Evolutionary conservation across 169 alveolate genomes (phyloP).

Genomic region (Plasmodium blacklocki): DNA sequence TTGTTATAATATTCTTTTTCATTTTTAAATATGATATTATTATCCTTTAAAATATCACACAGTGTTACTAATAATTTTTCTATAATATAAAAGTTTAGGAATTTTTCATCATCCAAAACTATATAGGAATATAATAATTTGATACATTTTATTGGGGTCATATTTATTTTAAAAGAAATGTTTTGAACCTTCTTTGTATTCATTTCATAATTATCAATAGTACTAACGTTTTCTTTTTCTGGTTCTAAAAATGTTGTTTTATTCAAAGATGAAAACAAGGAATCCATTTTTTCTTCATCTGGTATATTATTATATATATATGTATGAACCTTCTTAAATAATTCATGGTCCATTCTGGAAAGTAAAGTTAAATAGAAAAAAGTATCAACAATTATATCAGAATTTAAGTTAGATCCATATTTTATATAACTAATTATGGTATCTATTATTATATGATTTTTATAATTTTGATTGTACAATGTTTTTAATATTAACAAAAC

Average conservation of each 20-base stretch:
- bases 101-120: slow-evolving; percentile 49
- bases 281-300: too few relatives aligned
- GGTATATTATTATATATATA: neutral
- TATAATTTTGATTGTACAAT: slow-evolving; percentile 33
- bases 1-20: neutral
- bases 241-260: neutral
- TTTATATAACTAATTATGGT: slow-evolving; percentile 21
- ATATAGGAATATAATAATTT: slow-evolving; percentile 37
- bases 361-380: slow-evolving; percentile 25
- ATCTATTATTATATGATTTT: slow-evolving; percentile 43
- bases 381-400: slow-evolving; percentile 28
- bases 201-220: neutral
- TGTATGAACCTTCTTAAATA: slow-evolving; percentile 6
- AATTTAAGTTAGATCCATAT: slow-evolving; percentile 7
- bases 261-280: neutral
- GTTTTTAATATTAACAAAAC: slow-evolving; percentile 24
- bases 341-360: slow-evolving; percentile 15
- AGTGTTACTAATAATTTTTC: slow-evolving; percentile 26
- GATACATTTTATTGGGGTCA: slow-evolving; percentile 24
- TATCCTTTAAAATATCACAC: slow-evolving; percentile 17
- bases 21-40: neutral
- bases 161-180: slow-evolving; percentile 3
- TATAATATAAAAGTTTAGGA: slow-evolving; percentile 45
- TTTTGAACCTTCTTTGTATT: neutral
- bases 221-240: neutral